Evolutionary conservation across 1,284 basidiomycete genomes (phyloP).

Genomic region (Macrocybe sp.): DNA sequence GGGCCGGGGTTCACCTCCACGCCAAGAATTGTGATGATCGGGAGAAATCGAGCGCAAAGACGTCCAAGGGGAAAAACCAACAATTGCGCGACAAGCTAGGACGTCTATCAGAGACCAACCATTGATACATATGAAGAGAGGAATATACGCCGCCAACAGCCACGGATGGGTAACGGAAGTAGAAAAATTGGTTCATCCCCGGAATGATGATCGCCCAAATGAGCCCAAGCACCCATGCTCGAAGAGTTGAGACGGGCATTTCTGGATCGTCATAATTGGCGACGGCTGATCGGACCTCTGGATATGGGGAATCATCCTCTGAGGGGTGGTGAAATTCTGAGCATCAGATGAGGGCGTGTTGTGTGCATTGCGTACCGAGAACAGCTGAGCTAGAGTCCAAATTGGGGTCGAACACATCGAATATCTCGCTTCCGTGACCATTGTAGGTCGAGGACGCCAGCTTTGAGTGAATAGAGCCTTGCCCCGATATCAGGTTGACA

Average conservation of each 20-base stretch:
- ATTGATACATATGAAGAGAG: slow-evolving; percentile 1
- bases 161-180: slow-evolving; percentile 46
- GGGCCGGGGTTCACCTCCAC: slow-evolving; percentile 63
- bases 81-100: slow-evolving; percentile 46
- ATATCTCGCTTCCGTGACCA: slow-evolving; percentile 21
- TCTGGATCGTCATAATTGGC: slow-evolving; percentile 50
- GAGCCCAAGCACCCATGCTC: slow-evolving; percentile 47
- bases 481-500: not conserved
- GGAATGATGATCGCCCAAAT: slow-evolving; percentile 47
- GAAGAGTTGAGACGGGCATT: slow-evolving; percentile 51
- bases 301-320: slow-evolving; percentile 39
- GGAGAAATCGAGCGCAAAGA: slow-evolving; percentile 45
- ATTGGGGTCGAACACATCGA: slow-evolving; percentile 29
- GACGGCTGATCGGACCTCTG: slow-evolving; percentile 57
- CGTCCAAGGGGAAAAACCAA: slow-evolving; percentile 55
- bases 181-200: slow-evolving; percentile 52
- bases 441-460: slow-evolving; percentile 21
- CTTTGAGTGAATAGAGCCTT: slow-evolving; percentile 14
- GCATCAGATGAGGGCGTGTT: slow-evolving; percentile 2
- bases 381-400: slow-evolving; percentile 23
- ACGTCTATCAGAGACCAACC: slow-evolving; percentile 3
- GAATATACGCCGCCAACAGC: slow-evolving; percentile 32
- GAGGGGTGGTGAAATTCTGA: not conserved
- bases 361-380: slow-evolving; percentile 20
- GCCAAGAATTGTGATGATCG: slow-evolving; percentile 42